Conservation (phyloP, 371 early-diverging fungal genomes). For the Phascolomyces articulosus region DNA sequence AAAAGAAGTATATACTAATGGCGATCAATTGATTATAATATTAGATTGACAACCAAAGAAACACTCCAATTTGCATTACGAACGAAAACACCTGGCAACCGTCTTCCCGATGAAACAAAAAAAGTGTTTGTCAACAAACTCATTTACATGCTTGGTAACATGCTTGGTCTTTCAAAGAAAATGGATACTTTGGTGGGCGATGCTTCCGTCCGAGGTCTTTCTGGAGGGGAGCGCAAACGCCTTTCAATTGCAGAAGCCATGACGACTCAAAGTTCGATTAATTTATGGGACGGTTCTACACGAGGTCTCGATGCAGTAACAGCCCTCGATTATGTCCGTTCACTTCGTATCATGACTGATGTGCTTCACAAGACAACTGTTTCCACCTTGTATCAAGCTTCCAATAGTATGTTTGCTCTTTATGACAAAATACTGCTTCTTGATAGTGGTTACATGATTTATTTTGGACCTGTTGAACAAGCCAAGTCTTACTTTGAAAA, state of each 20-base stretch:
- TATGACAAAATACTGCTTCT: slow-evolving; percentile 65
- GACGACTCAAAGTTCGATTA: slow-evolving; percentile 55
- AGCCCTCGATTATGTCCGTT: slow-evolving; percentile 64
- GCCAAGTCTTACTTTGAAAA: slow-evolving; percentile 50
- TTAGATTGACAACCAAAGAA: slow-evolving; percentile 42
- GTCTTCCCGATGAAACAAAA: slow-evolving; percentile 30
- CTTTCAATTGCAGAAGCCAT: slow-evolving; percentile 72
- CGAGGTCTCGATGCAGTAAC: slow-evolving; percentile 78
- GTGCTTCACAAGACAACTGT: slow-evolving; percentile 54
- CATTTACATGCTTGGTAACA: slow-evolving; percentile 36
- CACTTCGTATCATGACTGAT: slow-evolving; percentile 54
- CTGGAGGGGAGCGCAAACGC: slow-evolving; percentile 76
- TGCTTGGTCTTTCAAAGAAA: slow-evolving; percentile 58
- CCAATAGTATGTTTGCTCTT: slow-evolving; percentile 58
- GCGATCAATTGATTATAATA: not conserved
- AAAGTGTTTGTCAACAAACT: slow-evolving; percentile 23
- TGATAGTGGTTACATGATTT: slow-evolving; percentile 59
- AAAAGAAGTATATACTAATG: not conserved
- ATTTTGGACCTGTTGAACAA: slow-evolving; percentile 54
- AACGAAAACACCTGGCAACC: slow-evolving; percentile 42
- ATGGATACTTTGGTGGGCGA: slow-evolving; percentile 71
- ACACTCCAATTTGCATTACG: slow-evolving; percentile 55
- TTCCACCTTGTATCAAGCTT: slow-evolving; percentile 59
- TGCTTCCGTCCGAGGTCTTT: slow-evolving; percentile 62
- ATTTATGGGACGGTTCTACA: slow-evolving; percentile 72